Base-by-base conservation (phyloP, 164 flowering plant species). In the Warburgia ugandensis region DNA sequence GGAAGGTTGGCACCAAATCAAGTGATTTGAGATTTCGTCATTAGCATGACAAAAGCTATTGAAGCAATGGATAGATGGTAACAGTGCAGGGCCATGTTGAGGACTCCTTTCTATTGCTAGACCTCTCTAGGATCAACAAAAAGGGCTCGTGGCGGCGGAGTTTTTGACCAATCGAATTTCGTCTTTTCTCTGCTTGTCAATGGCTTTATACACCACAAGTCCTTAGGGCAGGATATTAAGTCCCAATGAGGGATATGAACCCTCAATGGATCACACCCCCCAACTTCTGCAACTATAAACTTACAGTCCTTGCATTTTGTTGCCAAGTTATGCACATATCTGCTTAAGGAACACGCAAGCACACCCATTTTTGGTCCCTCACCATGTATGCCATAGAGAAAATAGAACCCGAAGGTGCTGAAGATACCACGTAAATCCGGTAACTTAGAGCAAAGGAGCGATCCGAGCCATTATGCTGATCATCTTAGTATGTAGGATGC, bases 71-170 rank as follows among this genome's bases (percentile, higher is more conserved):
- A n/a, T n/a, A n/a, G n/a, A n/a, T n/a, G n/a, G n/a, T n/a, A n/a
- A n/a, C n/a, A n/a, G n/a, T n/a, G n/a, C n/a, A n/a, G n/a, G n/a
- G n/a, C n/a, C n/a, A n/a, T n/a, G n/a, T n/a, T n/a, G n/a, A n/a
- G n/a, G n/a, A n/a, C n/a, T n/a, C n/a, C n/a, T 20, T 37, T 22
- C 5, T 10, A 37, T 33, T 45, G 19, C 22, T 55, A 83, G 5
- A 84, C 83, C 48, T 81, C 94, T 63, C 94, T 74, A 2, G 88
- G 94, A 68, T 84, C 94, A 48, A 81, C 88, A 48, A 84, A 84
- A 54, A 84, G 73, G 41, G 74, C 13, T 11, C 50, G 48, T 27
- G 65, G 53, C 28, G 64, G 65, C 21, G 71, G 64, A 29, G 41
- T 49, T 60, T 28, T 67, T 17, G 64, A 68, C 60, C 64, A 49